Percentiles rank a stretch among this genome's conserved stretches.
Evolutionary conservation across 1,284 basidiomycete species (phyloP).

Genomic region (Calocybe gambosa): DNA sequence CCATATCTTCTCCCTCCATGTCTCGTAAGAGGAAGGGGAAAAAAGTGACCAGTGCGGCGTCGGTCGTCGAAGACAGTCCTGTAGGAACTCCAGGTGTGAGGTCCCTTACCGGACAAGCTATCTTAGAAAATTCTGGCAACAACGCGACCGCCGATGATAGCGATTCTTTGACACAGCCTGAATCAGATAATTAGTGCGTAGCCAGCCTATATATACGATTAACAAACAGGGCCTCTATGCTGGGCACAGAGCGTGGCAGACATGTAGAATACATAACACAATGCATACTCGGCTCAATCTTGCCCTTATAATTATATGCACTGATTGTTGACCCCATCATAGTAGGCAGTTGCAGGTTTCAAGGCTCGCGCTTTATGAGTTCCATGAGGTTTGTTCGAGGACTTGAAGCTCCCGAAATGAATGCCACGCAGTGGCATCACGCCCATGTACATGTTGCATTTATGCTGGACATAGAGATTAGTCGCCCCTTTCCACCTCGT

Average conservation of each 20-base stretch:
- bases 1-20: conserved; percentile 28
- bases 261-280: background rate
- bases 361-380: conserved; percentile 4
- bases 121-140: conserved; percentile 2
- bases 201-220: background rate
- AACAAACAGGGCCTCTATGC: background rate
- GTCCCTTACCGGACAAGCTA: conserved; percentile 20
- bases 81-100: conserved; percentile 19
- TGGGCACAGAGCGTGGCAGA: background rate
- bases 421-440: conserved; percentile 13
- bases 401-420: background rate
- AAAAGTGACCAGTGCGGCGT: conserved; percentile 49
- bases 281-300: background rate
- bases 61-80: conserved; percentile 31
- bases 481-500: conserved; percentile 12
- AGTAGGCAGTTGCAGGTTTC: background rate
- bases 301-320: background rate
- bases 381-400: conserved; percentile 12
- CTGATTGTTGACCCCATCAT: background rate
- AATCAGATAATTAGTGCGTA: conserved; percentile 9
- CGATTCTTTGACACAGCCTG: conserved; percentile 10
- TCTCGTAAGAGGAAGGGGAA: conserved; percentile 34
- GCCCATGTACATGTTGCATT: conserved; percentile 17
- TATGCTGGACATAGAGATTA: conserved; percentile 14
- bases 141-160: conserved; percentile 2